Evolutionary conservation across 1,284 basidiomycete species (phyloP).

Genomic region (Moesziomyces sp.): DNA sequence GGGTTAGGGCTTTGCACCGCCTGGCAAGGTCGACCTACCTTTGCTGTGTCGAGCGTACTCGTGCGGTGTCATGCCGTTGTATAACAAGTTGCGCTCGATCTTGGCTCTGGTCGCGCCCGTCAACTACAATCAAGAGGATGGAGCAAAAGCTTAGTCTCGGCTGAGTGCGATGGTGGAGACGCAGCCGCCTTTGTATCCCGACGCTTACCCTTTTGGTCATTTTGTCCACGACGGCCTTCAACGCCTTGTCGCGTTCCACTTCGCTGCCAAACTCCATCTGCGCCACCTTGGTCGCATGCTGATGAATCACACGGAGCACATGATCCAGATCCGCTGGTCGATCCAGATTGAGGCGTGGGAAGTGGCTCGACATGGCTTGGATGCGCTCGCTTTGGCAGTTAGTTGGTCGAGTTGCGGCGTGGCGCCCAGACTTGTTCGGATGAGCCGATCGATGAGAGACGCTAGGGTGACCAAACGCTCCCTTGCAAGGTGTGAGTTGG

Average conservation of each 20-base stretch:
- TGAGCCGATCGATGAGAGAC: neutral
- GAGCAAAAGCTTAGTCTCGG: neutral
- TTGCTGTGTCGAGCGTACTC: constrained; percentile 41
- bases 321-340: constrained; percentile 39
- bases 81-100: constrained; percentile 42
- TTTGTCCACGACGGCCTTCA: constrained; percentile 34
- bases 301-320: constrained; percentile 24
- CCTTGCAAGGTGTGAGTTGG: neutral
- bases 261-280: constrained; percentile 51
- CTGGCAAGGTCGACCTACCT: constrained; percentile 17
- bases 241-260: constrained; percentile 33
- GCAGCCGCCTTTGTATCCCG: neutral
- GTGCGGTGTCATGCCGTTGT: constrained; percentile 38
- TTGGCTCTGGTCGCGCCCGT: constrained; percentile 37
- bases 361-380: constrained; percentile 38
- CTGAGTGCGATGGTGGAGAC: neutral
- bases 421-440: neutral
- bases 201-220: constrained; percentile 34
- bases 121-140: constrained; percentile 12
- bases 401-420: neutral
- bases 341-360: constrained; percentile 38
- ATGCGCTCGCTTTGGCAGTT: neutral
- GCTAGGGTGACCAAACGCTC: neutral
- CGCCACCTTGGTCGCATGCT: constrained; percentile 41
- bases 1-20: neutral